Conservation (phyloP, 2,329 filamentous ascomycete species). For the Xylaria sp. region DNA sequence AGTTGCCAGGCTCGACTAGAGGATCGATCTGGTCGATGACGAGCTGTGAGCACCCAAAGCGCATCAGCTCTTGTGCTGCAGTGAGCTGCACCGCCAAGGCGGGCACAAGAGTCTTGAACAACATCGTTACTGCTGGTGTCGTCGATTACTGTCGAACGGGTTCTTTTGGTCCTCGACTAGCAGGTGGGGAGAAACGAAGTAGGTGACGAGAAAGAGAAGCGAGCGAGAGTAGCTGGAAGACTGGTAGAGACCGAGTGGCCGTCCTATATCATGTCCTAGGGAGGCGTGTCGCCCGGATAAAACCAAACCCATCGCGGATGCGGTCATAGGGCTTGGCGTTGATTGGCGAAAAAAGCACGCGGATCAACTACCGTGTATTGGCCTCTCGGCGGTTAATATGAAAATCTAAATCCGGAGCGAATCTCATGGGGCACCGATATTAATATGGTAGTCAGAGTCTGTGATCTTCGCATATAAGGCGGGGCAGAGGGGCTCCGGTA, state of each 20-base stretch:
- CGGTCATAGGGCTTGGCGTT: slow-evolving; percentile 37
- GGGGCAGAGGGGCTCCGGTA: slow-evolving; percentile 42
- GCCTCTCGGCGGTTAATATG: slow-evolving; percentile 47
- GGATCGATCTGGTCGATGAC: slow-evolving; percentile 50
- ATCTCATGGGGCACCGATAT: slow-evolving; percentile 45
- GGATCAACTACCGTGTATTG: slow-evolving; percentile 46
- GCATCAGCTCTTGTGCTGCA: slow-evolving; percentile 51
- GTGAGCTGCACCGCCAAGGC: slow-evolving; percentile 46
- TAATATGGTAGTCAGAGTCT: slow-evolving; percentile 39
- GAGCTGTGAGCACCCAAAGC: slow-evolving; percentile 52
- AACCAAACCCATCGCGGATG: slow-evolving; percentile 44
- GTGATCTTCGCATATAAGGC: slow-evolving; percentile 44
- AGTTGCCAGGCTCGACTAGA: slow-evolving; percentile 47
- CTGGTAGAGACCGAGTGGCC: slow-evolving; percentile 24
- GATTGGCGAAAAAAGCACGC: slow-evolving; percentile 41
- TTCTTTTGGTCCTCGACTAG: slow-evolving; percentile 8
- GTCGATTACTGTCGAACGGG: slow-evolving; percentile 19
- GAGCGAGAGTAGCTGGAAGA: slow-evolving; percentile 15
- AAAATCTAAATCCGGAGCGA: slow-evolving; percentile 42
- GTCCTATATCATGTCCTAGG: slow-evolving; percentile 38
- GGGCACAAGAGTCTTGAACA: slow-evolving; percentile 46
- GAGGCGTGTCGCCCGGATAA: slow-evolving; percentile 43
- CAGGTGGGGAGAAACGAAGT: slow-evolving; percentile 16
- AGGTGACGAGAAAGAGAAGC: slow-evolving; percentile 28
- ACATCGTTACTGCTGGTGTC: slow-evolving; percentile 42